Conservation (phyloP, 176 grass and related monocot genomes). For the Oryza meridionalis region DNA sequence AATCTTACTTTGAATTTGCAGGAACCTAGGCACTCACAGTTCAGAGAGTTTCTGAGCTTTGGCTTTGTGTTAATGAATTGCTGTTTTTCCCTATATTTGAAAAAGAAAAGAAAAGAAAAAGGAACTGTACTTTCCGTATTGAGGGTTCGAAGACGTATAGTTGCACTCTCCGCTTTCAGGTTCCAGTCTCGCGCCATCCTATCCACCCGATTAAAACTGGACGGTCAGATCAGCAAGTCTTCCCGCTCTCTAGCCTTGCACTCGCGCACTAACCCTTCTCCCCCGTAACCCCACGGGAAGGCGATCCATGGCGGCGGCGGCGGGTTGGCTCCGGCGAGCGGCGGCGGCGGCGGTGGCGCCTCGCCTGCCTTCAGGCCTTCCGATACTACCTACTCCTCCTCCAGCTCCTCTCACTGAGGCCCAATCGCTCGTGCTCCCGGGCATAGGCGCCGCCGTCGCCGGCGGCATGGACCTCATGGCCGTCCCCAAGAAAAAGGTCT, state of each 20-base stretch:
- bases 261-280: too few relatives aligned
- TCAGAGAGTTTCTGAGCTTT: too few relatives aligned
- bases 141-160: too few relatives aligned
- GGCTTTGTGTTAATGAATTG: too few relatives aligned
- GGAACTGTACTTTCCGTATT: too few relatives aligned
- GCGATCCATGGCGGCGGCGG: conserved; percentile 58
- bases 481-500: conserved; percentile 87
- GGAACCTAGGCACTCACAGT: neutral
- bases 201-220: conserved; percentile 18
- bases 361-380: conserved; percentile 38
- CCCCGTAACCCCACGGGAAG: neutral
- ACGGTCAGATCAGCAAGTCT: conserved; percentile 31
- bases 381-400: conserved; percentile 13
- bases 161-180: too few relatives aligned
- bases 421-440: conserved; percentile 40
- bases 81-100: too few relatives aligned
- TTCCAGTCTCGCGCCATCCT: neutral
- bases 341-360: conserved; percentile 38
- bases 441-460: conserved; percentile 32
- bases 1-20: neutral
- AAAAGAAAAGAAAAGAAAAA: too few relatives aligned
- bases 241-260: neutral
- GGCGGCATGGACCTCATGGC: conserved; percentile 79
- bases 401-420: conserved; percentile 23
- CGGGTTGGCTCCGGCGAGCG: conserved; percentile 52